Evolutionary conservation across 805 yeast species (phyloP), one percentile per base, ranked within the genome.

Genomic region (Metschnikowia similis): DNA sequence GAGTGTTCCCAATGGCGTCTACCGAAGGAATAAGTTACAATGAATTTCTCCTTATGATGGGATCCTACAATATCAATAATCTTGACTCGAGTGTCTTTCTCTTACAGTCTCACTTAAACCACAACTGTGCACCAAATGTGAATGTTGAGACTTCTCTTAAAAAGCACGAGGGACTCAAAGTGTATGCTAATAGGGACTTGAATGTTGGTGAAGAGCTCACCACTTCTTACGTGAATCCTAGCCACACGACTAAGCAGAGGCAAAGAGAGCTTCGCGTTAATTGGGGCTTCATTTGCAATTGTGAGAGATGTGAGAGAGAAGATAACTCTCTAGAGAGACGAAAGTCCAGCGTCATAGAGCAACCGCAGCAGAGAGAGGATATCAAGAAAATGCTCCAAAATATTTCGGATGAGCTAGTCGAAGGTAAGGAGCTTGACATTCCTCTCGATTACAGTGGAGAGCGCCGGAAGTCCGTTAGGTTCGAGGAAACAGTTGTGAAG

Each of bases 201-300:
- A 66, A 66, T 45, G 70, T 77, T 1, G 86, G 85, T 16, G 90
- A 85, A 56, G 94, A 88, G 61, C 72, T 89, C 37, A 69, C 80
- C 0, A 81, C 87, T 1, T 75, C 85, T 2, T 89, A 89, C 58
- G 87, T 87, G 1, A 81, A 85, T 57, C 89, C 90, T 1, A 63
- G 70, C 6, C 83, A 80, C 57, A 79, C 81, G 2, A 79, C 83
- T 8, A 79, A 75, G 41, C 81, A 83, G 50, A 76, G 96, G 54
- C 82, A 81, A 58, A 65, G 85, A 54, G 83, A 80, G 54, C 69
- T 89, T 44, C 67, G 91, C 51, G 81, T 82, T 10, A 84, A 85
- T 57, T 89, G 89, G 88, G 96, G 96, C 4, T 89, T 89, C 64
- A 60, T 77, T 16, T 89, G 96, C 65, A 65, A 63, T 27, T 89